Evolutionary conservation across 2,329 filamentous ascomycete species (phyloP).

Genomic region (Aspergillus sp.): DNA sequence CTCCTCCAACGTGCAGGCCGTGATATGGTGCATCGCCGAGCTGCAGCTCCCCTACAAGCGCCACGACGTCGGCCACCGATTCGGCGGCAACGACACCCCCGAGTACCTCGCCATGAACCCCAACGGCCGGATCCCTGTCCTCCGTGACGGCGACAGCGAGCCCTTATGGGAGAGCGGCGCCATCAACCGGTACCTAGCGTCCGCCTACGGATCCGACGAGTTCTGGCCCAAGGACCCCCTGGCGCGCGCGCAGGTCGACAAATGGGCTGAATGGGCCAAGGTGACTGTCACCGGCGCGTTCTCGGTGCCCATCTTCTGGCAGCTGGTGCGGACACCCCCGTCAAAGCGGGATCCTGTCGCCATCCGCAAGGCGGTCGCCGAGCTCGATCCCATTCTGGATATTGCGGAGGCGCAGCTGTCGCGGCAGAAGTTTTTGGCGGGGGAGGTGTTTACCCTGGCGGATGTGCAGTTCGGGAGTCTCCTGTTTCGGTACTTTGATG

Average conservation of each 20-base stretch:
- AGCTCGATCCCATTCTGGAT: background rate
- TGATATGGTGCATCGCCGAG: background rate
- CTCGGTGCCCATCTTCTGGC: background rate
- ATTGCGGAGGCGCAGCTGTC: background rate
- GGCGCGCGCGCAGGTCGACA: background rate
- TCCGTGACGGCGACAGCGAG: background rate
- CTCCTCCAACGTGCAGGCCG: background rate
- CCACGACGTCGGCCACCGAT: background rate
- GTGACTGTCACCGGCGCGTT: background rate
- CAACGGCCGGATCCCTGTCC: background rate
- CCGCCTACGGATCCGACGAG: background rate
- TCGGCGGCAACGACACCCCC: background rate
- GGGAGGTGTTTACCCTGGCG: background rate
- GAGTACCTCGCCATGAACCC: background rate
- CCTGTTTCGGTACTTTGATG: background rate
- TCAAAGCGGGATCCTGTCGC: background rate
- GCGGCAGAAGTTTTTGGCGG: background rate
- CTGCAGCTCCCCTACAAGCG: background rate
- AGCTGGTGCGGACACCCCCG: background rate
- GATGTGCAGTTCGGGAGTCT: background rate
- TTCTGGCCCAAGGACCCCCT: background rate
- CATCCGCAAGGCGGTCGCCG: background rate
- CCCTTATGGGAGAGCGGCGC: background rate
- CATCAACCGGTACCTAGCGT: background rate
- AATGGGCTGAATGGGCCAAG: conserved; percentile 1